phyloP scores from a whole-genome alignment of 208 protist genomes.

The Acanthamoeba sp. region DNA sequence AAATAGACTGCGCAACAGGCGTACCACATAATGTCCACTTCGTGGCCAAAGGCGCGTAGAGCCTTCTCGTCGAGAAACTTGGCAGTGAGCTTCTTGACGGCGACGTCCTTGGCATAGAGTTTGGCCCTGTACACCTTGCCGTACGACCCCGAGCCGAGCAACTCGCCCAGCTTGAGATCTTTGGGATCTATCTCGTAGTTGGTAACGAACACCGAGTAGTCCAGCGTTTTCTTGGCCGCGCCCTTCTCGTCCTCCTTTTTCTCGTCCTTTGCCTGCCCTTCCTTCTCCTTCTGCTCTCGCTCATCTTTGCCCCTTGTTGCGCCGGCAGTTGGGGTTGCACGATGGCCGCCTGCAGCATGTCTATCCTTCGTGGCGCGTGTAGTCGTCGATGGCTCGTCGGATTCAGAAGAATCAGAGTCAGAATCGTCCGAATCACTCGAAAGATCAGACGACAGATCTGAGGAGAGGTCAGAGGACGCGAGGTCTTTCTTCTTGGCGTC shows the following conservation, averaged over 20 bases:
- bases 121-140: slow-evolving; percentile 46
- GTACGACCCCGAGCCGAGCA: slow-evolving; percentile 59
- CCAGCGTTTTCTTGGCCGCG: not conserved
- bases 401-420: not conserved
- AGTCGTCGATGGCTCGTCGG: not conserved
- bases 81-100: slow-evolving; percentile 52
- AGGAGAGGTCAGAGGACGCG: not conserved
- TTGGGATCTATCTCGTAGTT: slow-evolving; percentile 71
- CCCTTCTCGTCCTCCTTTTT: not conserved
- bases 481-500: not conserved
- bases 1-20: not conserved
- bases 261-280: not conserved
- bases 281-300: not conserved
- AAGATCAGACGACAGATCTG: not conserved
- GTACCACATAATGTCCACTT: slow-evolving; percentile 64
- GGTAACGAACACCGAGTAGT: slow-evolving; percentile 39
- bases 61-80: slow-evolving; percentile 62
- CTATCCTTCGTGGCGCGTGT: not conserved
- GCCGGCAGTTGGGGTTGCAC: not conserved
- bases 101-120: slow-evolving; percentile 56
- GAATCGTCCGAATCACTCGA: slow-evolving; percentile 6
- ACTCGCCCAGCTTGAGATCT: slow-evolving; percentile 61
- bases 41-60: slow-evolving; percentile 19
- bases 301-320: not conserved
- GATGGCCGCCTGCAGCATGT: not conserved